Evolutionary conservation across 257 asterid species (phyloP).

Genomic region (Nicotiana paniculata): DNA sequence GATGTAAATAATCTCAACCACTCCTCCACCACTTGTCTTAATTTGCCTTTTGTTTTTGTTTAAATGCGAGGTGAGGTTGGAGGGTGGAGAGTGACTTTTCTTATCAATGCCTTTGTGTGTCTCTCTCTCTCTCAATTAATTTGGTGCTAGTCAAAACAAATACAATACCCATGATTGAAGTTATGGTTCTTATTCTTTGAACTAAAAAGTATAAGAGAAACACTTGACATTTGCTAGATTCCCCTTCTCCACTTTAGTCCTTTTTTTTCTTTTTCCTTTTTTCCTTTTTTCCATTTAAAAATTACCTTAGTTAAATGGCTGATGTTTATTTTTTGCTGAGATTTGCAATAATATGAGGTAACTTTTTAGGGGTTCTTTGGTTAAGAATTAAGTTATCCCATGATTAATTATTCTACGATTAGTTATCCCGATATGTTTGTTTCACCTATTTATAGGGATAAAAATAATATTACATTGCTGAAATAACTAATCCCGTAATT

Average conservation of each 20-base stretch:
- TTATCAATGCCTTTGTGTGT: background rate
- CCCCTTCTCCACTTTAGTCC: too few relatives aligned
- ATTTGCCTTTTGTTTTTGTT: background rate
- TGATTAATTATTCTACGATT: too few relatives aligned
- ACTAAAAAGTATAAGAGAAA: background rate
- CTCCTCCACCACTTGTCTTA: background rate
- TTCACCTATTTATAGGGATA: too few relatives aligned
- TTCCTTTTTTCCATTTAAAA: background rate
- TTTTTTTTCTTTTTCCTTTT: too few relatives aligned
- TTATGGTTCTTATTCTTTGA: background rate
- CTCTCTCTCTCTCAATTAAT: background rate
- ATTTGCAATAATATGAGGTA: background rate
- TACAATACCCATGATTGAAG: background rate
- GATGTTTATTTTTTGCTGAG: background rate
- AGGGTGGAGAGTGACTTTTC: background rate
- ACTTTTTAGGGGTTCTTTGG: background rate
- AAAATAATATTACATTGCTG: too few relatives aligned
- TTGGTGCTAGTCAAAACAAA: background rate
- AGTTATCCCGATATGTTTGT: too few relatives aligned
- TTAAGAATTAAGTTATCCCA: too few relatives aligned
- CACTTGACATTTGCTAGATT: background rate
- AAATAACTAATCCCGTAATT: too few relatives aligned
- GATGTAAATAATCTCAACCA: slow-evolving; percentile 4
- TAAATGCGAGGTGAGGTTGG: background rate
- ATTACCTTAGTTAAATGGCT: background rate